These are phyloP conservation scores for Citrus glauca DNA, from an alignment of 345 rosid genomes.

Conservation along the genomic window DNA sequence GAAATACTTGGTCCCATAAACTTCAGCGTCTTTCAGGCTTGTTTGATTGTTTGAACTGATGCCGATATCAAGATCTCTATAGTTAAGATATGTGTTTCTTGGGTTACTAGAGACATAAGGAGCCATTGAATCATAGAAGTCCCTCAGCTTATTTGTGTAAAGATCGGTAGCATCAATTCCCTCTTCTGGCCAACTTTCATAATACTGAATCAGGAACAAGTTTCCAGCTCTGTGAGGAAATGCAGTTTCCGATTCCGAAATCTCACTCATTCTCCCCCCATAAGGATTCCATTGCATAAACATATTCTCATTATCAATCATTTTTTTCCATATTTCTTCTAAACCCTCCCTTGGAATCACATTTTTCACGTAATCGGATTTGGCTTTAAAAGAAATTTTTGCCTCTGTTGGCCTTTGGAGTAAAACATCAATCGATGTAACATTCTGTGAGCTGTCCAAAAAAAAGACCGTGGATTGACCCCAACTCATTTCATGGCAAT, in stretches of 20 bases:
- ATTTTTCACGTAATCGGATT: background rate
- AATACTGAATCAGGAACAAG: no score
- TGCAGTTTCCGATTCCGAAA: background rate
- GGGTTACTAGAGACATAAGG: no score
- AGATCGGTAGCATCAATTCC: no score
- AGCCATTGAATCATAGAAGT: no score
- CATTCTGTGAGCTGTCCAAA: background rate
- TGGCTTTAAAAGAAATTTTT: background rate
- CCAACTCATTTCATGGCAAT: conserved; percentile 2
- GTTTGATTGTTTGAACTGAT: no score
- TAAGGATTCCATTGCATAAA: background rate
- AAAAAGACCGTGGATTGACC: background rate
- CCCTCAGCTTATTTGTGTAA: no score
- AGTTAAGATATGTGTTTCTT: no score
- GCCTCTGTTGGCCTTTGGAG: background rate
- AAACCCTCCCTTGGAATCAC: background rate
- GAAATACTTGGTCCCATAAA: no score
- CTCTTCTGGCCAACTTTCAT: no score
- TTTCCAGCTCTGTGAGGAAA: background rate
- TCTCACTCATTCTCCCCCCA: background rate
- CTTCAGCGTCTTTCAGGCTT: no score
- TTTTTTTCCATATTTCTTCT: background rate
- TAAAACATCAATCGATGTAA: background rate
- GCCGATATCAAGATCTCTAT: no score
- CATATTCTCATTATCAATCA: background rate